Evolutionary conservation across 305 asterid species (phyloP), one percentile per base, ranked within the genome.

Genomic region (Fraxinus paxiana): DNA sequence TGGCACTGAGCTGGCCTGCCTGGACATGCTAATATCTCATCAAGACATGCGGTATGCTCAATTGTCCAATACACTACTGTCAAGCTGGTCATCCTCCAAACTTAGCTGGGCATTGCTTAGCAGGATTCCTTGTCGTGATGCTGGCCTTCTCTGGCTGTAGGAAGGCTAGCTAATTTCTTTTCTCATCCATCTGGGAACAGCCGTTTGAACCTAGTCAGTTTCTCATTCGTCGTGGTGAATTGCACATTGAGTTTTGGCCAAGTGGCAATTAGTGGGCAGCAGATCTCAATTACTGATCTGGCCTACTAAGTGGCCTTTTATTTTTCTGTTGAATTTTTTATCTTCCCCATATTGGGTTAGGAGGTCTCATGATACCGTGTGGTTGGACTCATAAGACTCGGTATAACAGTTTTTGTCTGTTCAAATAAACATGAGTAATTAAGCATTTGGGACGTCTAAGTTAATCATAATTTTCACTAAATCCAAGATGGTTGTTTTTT

Each of bases 401-500:
- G 70, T 18, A 61, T 61, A 22, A 2, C 31, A 22, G 31, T 59
- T 59, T 20, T 26, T 59, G 46, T 43, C 33, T 7, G 37, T 34
- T 82, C 31, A 41, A 18, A 22, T 13, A 8, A 59, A 79, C 73
- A 22, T 69, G 6, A 48, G 65, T 80, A n/a, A 13, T 71, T 35
- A 30, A 77, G 63, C 33, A 9, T 37, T 38, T 76, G 15, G 0
- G 70, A 31, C 28, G 63, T 18, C 76, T 31, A 30, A 48, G 73
- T 30, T 51, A 56, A 15, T 37, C 31, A 18, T 22, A 43, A 41
- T 76, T 61, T 26, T 37, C n/a, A 41, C 6, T 28, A 28, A 33
- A 67, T 17, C 80, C 13, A 48, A 77, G 79, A 17, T 31, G 82
- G 18, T 9, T 33, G 61, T 26, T 76, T 76, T 30, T 71, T 77